phyloP scores from a whole-genome alignment of 2,329 filamentous ascomycete species.

The Talaromyces sp. region DNA sequence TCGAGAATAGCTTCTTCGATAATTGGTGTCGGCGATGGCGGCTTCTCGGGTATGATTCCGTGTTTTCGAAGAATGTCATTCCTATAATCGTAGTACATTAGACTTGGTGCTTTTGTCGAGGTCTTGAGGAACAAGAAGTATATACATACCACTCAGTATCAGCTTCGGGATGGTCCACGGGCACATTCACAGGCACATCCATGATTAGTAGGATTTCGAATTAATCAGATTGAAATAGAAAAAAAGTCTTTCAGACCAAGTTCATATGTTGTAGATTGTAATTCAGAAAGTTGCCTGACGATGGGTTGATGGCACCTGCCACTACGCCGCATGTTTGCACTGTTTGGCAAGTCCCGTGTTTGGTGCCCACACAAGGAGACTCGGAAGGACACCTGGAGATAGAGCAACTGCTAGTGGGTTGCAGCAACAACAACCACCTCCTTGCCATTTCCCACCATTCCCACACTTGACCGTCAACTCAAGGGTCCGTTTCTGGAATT shows the following conservation, averaged over 20 bases:
- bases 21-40: constrained; percentile 88
- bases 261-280: background rate
- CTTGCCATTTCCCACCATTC: background rate
- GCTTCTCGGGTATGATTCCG: constrained; percentile 95
- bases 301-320: constrained; percentile 13
- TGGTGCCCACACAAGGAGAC: constrained; percentile 31
- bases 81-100: constrained; percentile 53
- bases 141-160: constrained; percentile 86
- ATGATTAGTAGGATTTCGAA: constrained; percentile 34
- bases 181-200: constrained; percentile 68
- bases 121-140: background rate
- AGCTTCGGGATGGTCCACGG: constrained; percentile 82
- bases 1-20: constrained; percentile 92
- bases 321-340: constrained; percentile 40
- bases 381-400: constrained; percentile 44
- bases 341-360: constrained; percentile 31
- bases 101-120: background rate
- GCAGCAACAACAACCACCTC: constrained; percentile 13
- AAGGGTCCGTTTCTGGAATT: background rate
- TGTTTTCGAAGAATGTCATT: constrained; percentile 98
- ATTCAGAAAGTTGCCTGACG: background rate
- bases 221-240: background rate
- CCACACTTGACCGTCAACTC: background rate
- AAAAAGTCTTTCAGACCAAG: background rate
- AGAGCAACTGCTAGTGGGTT: constrained; percentile 11